Evolutionary conservation across 192 early-diverging fungal species (phyloP).

Genomic region (Endogone sp.): DNA sequence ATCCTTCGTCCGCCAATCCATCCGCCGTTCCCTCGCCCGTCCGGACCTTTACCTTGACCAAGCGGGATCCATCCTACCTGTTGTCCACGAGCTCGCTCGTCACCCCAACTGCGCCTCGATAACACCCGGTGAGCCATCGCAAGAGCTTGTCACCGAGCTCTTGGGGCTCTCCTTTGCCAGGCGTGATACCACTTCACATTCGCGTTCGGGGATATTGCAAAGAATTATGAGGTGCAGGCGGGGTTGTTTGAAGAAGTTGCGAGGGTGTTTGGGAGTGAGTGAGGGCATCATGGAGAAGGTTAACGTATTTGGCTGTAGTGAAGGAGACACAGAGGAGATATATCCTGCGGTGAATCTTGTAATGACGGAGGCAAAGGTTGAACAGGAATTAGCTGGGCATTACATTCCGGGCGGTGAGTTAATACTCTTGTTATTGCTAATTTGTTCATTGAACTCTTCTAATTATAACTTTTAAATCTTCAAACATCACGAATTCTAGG

Average conservation of each 20-base stretch:
- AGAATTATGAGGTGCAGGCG: slow-evolving; percentile 35
- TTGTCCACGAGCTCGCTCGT: slow-evolving; percentile 6
- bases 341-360: slow-evolving; percentile 32
- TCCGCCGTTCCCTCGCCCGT: background rate
- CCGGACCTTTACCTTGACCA: slow-evolving; percentile 1
- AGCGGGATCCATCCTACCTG: background rate
- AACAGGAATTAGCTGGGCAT: slow-evolving; percentile 15
- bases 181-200: slow-evolving; percentile 48
- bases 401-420: slow-evolving; percentile 14
- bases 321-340: slow-evolving; percentile 29
- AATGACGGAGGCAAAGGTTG: slow-evolving; percentile 20
- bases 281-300: slow-evolving; percentile 13
- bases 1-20: slow-evolving; percentile 19
- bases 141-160: slow-evolving; percentile 38
- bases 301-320: slow-evolving; percentile 26
- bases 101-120: slow-evolving; percentile 14
- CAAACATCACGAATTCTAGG: background rate
- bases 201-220: slow-evolving; percentile 35
- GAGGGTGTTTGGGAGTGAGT: slow-evolving; percentile 12
- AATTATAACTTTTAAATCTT: background rate
- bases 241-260: slow-evolving; percentile 36
- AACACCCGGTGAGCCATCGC: slow-evolving; percentile 13
- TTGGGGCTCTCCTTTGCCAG: slow-evolving; percentile 53
- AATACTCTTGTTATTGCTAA: background rate
- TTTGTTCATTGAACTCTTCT: background rate